phyloP scores from a whole-genome alignment of 495 filamentous ascomycete genomes.

The Hypoxylon rickii region DNA sequence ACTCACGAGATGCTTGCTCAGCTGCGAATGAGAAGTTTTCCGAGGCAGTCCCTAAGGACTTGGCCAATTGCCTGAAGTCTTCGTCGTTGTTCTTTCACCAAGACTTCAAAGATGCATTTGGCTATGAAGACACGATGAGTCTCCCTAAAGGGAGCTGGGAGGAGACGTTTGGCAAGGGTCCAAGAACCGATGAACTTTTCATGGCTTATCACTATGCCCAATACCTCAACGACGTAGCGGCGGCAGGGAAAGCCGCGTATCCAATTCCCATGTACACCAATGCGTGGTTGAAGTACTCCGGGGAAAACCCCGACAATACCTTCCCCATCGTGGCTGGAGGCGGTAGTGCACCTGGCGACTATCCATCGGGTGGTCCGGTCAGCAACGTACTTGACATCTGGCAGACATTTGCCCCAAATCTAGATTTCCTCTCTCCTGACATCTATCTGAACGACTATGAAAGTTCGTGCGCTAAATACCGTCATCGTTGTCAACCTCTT shows the following conservation, averaged over 20 bases:
- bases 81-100: slow-evolving; percentile 42
- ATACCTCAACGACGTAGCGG: slow-evolving; percentile 51
- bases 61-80: slow-evolving; percentile 38
- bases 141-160: slow-evolving; percentile 43
- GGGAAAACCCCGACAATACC: background rate
- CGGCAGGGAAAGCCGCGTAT: slow-evolving; percentile 49
- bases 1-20: slow-evolving; percentile 48
- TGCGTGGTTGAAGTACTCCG: slow-evolving; percentile 47
- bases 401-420: slow-evolving; percentile 45
- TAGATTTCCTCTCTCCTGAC: slow-evolving; percentile 57
- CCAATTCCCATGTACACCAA: slow-evolving; percentile 54
- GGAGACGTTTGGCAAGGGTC: slow-evolving; percentile 46
- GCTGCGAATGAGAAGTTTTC: slow-evolving; percentile 44
- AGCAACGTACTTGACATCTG: slow-evolving; percentile 52
- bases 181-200: slow-evolving; percentile 54
- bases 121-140: background rate
- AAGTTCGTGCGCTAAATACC: slow-evolving; percentile 47
- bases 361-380: slow-evolving; percentile 51
- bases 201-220: slow-evolving; percentile 55
- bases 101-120: background rate
- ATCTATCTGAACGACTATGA: slow-evolving; percentile 53
- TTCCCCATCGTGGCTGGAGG: slow-evolving; percentile 48
- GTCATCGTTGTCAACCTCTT: slow-evolving; percentile 50
- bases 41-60: slow-evolving; percentile 41
- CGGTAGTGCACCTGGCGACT: slow-evolving; percentile 50